These are phyloP conservation scores for Xylaria flabelliformis DNA, from an alignment of 495 filamentous ascomycete genomes.

Conservation along the genomic window DNA sequence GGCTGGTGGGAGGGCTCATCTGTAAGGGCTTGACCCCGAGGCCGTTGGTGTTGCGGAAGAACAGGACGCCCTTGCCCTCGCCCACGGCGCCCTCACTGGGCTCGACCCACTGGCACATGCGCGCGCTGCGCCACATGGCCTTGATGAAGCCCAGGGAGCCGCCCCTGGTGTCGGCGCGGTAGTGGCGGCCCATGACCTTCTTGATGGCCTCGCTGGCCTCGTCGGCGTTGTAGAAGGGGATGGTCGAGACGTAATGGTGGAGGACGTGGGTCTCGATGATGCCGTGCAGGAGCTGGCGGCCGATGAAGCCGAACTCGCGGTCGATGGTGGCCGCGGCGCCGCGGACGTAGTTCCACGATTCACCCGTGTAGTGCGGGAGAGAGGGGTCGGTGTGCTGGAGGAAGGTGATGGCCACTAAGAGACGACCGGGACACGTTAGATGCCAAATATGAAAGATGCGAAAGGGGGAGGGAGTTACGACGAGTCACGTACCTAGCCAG, in stretches of 20 bases:
- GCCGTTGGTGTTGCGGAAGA: conserved; percentile 81
- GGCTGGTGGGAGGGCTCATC: conserved; percentile 37
- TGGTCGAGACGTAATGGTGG: conserved; percentile 84
- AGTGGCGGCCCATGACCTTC: conserved; percentile 81
- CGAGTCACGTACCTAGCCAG: conserved; percentile 74
- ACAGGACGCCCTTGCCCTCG: conserved; percentile 66
- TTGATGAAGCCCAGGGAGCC: conserved; percentile 70
- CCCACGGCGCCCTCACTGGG: conserved; percentile 69
- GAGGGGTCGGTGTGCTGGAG: conserved; percentile 89
- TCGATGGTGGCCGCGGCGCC: conserved; percentile 88
- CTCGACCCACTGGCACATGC: conserved; percentile 80
- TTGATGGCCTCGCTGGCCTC: conserved; percentile 86
- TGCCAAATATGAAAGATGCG: background rate
- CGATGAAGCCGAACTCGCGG: conserved; percentile 88
- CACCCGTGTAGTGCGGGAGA: conserved; percentile 80
- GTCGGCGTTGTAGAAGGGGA: conserved; percentile 91
- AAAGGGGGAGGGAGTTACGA: background rate
- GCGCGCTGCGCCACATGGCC: conserved; percentile 68
- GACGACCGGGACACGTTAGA: conserved; percentile 3
- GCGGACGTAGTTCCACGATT: conserved; percentile 83
- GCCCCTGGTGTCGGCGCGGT: conserved; percentile 68
- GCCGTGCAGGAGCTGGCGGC: conserved; percentile 83
- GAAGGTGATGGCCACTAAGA: conserved; percentile 78
- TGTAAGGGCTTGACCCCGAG: conserved; percentile 69
- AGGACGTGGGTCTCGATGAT: conserved; percentile 93